These are phyloP conservation scores for Geopyxis carbonaria DNA, from an alignment of 495 filamentous ascomycete genomes.

Conservation along the genomic window DNA sequence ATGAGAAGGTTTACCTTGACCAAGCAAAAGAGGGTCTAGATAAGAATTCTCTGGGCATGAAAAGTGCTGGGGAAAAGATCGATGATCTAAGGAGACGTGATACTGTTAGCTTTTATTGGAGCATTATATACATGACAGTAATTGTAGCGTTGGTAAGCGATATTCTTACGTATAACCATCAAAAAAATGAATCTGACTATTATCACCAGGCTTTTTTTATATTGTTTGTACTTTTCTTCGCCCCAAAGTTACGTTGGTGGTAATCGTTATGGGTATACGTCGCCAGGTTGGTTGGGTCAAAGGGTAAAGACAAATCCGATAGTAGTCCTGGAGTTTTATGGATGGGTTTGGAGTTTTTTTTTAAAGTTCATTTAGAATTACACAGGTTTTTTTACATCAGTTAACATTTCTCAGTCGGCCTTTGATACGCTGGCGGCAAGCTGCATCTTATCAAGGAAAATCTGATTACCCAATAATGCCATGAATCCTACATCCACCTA, in stretches of 20 bases:
- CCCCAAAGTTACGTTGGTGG: conserved; percentile 22
- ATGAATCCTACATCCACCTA: neutral
- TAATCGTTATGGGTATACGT: conserved; percentile 5
- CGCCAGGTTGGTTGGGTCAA: neutral
- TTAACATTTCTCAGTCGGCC: neutral
- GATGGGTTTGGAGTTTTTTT: neutral
- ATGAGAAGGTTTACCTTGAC: conserved; percentile 52
- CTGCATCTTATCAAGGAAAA: neutral
- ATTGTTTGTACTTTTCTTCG: conserved; percentile 18
- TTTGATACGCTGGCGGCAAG: neutral
- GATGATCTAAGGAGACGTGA: conserved; percentile 12
- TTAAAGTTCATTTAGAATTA: neutral
- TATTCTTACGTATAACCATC: neutral
- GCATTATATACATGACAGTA: conserved; percentile 16
- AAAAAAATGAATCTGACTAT: no score
- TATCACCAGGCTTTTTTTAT: conserved; percentile 11
- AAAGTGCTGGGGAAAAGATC: conserved; percentile 57
- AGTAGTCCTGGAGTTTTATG: neutral
- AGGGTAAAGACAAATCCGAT: neutral
- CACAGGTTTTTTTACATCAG: neutral
- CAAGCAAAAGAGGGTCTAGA: conserved; percentile 57
- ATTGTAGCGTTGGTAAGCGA: conserved; percentile 15
- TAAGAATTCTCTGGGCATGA: conserved; percentile 54
- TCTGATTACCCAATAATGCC: neutral
- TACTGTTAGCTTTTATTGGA: conserved; percentile 17